Conservation (phyloP, 768 basidiomycete species). For the Naganishia onofrii region DNA sequence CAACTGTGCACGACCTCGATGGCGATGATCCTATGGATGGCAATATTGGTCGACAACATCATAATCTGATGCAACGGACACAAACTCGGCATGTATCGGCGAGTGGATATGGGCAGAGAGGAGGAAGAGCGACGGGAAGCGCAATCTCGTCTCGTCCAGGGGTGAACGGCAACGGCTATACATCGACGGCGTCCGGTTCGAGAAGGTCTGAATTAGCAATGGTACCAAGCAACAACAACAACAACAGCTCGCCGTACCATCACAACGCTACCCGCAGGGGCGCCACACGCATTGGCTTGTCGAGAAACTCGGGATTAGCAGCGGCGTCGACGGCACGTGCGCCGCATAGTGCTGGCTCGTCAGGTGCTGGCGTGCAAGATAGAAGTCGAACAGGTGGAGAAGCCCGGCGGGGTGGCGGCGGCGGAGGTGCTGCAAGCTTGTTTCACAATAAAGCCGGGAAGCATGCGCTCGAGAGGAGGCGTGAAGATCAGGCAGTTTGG, state of each 20-base stretch:
- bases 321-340: neutral
- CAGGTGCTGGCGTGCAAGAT: neutral
- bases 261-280: neutral
- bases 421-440: neutral
- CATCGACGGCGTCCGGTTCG: no score
- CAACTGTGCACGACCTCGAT: neutral
- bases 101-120: neutral
- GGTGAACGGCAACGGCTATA: neutral
- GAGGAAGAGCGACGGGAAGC: neutral
- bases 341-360: neutral
- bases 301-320: neutral
- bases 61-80: neutral
- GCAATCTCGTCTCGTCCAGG: neutral
- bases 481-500: neutral
- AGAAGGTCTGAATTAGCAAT: no score
- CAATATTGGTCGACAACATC: constrained; percentile 1
- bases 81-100: neutral
- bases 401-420: neutral
- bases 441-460: neutral
- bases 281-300: neutral
- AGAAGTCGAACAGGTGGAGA: neutral
- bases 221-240: neutral
- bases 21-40: constrained; percentile 1
- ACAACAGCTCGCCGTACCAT: neutral
- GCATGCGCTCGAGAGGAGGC: neutral